A percentile compares a stretch with the other conserved stretches of the same genome.
Conservation (phyloP, 2,329 filamentous ascomycete species). For the Pseudocercospora macadamiae region DNA sequence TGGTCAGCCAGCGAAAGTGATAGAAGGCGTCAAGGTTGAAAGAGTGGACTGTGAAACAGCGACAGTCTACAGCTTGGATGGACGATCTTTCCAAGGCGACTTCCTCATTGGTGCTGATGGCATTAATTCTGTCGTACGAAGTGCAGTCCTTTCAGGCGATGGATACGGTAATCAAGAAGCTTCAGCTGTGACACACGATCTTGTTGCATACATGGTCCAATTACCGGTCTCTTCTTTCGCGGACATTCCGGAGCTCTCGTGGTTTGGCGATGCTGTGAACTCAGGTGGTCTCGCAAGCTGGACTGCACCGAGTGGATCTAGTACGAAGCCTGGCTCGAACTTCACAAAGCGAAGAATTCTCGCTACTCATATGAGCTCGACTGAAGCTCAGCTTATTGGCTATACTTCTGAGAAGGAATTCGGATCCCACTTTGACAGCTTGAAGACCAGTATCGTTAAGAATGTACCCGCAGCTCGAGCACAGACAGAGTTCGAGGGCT, state of each 20-base stretch:
- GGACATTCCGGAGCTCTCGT: background rate
- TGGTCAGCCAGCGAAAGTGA: constrained; percentile 9
- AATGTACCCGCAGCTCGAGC: constrained; percentile 12
- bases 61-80: background rate
- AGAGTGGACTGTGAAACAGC: constrained; percentile 9
- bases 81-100: constrained; percentile 10
- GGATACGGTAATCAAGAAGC: constrained; percentile 4
- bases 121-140: constrained; percentile 17
- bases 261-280: constrained; percentile 5
- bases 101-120: constrained; percentile 20
- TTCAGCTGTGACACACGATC: constrained; percentile 14
- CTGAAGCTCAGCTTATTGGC: constrained; percentile 15
- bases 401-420: constrained; percentile 18
- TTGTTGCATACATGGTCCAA: constrained; percentile 20
- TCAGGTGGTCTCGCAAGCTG: constrained; percentile 15
- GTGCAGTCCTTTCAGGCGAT: constrained; percentile 11
- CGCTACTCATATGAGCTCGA: constrained; percentile 14
- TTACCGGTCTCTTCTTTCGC: constrained; percentile 8
- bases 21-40: constrained; percentile 5
- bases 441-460: constrained; percentile 18
- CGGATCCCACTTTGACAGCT: constrained; percentile 13
- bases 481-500: constrained; percentile 8
- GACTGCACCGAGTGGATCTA: background rate
- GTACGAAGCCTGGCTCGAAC: background rate
- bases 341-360: constrained; percentile 12